Base-by-base conservation (phyloP, 139 green algal species). In the Volvox reticuliferus region DNA sequence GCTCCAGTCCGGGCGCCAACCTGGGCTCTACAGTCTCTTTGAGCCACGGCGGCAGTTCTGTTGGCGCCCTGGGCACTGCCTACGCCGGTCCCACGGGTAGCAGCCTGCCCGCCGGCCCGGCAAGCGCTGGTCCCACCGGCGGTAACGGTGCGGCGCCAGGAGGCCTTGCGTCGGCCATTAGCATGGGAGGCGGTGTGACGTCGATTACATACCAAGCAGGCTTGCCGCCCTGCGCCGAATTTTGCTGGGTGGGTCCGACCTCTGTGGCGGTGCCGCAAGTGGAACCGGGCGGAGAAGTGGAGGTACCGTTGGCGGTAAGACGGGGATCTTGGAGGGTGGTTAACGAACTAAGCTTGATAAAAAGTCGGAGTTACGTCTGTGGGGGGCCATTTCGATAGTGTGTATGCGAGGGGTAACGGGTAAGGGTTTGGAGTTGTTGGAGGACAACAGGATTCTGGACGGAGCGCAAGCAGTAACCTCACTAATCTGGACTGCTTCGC, bases 241-340 rank as follows among this genome's bases (percentile, higher is more conserved):
- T 94, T 26, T 76, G 87, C 16, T 96, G 95, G 95, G 92, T 91
- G 73, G 94, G 94, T 0, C 62, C 75, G 6, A 93, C 93, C 21
- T 90, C 76, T 30, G 89, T 91, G 79, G 63, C 83, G n/a, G 35
- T 96, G 69, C 78, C 73, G 9, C 13, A 20, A 0, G 65, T 96
- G 78, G 21, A 69, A 20, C 79, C 92, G 1, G 93, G 93, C 19
- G 28, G 83, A n/a, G 36, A 67, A 71, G 86, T 61, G 19, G 86
- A 94, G 75, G 81, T 96, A 24, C 35, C 71, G 30, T 87, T 96
- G 61, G 33, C 61, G 87, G 87, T 91, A 77, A 79, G 78, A 13
- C 9, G 32, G 18, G 21, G 21, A n/a, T 32, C 37, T 50, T 32
- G 16, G 73, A 22, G 24, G 20, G 73, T 17, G 13, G 26, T 55